These are phyloP conservation scores for Trichoderma polysporum DNA, from an alignment of 2,329 filamentous ascomycete species.

Conservation along the genomic window DNA sequence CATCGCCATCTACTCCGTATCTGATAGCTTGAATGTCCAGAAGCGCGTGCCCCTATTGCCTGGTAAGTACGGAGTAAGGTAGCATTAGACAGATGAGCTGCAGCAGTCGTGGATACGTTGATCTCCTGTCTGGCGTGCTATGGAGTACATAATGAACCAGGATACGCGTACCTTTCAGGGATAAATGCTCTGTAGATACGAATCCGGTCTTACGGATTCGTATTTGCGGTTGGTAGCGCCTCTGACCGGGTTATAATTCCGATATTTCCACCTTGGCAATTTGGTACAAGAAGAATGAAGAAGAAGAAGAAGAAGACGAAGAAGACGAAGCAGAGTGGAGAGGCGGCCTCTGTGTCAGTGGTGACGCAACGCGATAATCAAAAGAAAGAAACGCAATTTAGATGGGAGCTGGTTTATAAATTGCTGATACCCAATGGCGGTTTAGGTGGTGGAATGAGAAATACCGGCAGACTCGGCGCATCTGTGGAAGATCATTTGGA, in stretches of 20 bases:
- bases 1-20: neutral
- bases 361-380: too few relatives aligned
- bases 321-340: too few relatives aligned
- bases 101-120: neutral
- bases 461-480: neutral
- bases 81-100: constrained; percentile 3
- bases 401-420: neutral
- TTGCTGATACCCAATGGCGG: neutral
- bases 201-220: neutral
- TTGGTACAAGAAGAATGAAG: neutral
- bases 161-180: constrained; percentile 9
- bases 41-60: constrained; percentile 13
- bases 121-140: neutral
- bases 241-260: neutral
- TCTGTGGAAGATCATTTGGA: neutral
- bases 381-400: neutral
- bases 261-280: neutral
- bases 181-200: neutral
- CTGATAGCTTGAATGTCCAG: neutral
- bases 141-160: neutral
- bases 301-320: neutral
- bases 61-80: neutral
- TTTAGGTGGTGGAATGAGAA: neutral
- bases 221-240: neutral
- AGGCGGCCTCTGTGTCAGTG: too few relatives aligned